Base-by-base conservation (phyloP, 805 yeast species). In the Crinitomyces ghanaensis region DNA sequence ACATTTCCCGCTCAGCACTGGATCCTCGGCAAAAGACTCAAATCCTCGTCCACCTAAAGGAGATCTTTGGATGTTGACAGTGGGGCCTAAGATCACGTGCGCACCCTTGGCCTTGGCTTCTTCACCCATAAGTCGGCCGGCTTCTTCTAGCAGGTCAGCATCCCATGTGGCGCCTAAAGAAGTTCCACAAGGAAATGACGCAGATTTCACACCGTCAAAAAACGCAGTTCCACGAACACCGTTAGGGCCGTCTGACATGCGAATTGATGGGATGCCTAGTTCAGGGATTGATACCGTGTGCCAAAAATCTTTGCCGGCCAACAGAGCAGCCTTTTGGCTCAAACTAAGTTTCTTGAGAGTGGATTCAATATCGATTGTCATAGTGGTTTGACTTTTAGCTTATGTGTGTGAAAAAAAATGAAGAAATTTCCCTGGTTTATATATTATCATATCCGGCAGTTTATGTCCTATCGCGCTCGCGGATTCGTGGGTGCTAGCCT, bases 41-140 rank as follows among this genome's bases (percentile, higher is more conserved):
- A 73, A 73, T 2, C 72, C 72, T 36, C 79, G 54, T 13, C 80
- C 77, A 22, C 77, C 76, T 24, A 67, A 51, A 8, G 77, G 77
- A 12, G 66, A 63, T 34, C 77, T 56, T 31, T 63, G 70, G 42
- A 73, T 28, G 13, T 72, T 72, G 22, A 68, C 50, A 33, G 70
- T 48, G 27, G 72, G 72, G 6, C 70, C 73, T 30, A 68, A 53
- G 31, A 68, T 60, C 15, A 66, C 65, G 40, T 67, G 69, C 6
- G 64, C 74, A 24, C 69, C 66, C 43, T 73, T 72, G 42, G 63
- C 61, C 38, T 56, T 66, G 17, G 76, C 74, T 49, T 73, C 78
- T 17, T 48, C 45, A 19, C 67, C 77, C 68, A 72, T 67, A 36
- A 71, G 50, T 19, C 51, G 43, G 37, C 80, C 80, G 16, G 70